Conservation (phyloP, 768 basidiomycete species). For the Amanita pallidorosea region DNA sequence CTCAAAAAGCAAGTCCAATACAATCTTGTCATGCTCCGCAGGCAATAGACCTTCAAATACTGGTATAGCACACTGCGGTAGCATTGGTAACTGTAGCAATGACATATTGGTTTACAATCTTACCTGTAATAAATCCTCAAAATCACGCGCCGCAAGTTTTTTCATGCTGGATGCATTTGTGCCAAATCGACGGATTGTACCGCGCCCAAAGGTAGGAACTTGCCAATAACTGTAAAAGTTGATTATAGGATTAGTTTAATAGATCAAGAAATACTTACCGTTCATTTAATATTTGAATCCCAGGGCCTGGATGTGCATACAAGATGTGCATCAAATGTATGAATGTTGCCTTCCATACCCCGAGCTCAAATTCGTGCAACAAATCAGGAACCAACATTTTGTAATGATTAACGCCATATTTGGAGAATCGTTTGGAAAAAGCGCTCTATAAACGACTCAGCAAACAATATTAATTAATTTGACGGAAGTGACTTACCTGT, state of each 20-base stretch:
- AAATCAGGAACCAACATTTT: not conserved
- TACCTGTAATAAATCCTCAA: conserved; percentile 19
- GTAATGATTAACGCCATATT: conserved; percentile 15
- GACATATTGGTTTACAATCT: not conserved
- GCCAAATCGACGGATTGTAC: conserved; percentile 24
- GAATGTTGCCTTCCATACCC: conserved; percentile 25
- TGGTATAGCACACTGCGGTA: conserved; percentile 16
- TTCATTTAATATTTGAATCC: conserved; percentile 13
- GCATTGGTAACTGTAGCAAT: not conserved
- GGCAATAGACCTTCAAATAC: conserved; percentile 27
- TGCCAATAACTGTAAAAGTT: conserved; percentile 8
- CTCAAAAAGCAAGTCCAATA: conserved; percentile 18
- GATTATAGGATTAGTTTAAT: too few relatives aligned
- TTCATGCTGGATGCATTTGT: conserved; percentile 22
- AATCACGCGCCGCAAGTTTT: conserved; percentile 21
- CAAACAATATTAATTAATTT: too few relatives aligned
- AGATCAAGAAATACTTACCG: conserved; percentile 3
- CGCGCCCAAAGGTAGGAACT: conserved; percentile 19
- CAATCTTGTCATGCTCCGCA: conserved; percentile 13
- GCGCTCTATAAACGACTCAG: conserved; percentile 9
- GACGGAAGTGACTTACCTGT: too few relatives aligned
- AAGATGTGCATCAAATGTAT: conserved; percentile 23
- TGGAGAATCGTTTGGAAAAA: conserved; percentile 13
- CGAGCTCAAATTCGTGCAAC: too few relatives aligned
- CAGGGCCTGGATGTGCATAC: conserved; percentile 9